Percentiles rank a stretch among this genome's conserved stretches.
phyloP scores from a whole-genome alignment of 2,329 filamentous ascomycete genomes.

The Hypomyces perniciosus region DNA sequence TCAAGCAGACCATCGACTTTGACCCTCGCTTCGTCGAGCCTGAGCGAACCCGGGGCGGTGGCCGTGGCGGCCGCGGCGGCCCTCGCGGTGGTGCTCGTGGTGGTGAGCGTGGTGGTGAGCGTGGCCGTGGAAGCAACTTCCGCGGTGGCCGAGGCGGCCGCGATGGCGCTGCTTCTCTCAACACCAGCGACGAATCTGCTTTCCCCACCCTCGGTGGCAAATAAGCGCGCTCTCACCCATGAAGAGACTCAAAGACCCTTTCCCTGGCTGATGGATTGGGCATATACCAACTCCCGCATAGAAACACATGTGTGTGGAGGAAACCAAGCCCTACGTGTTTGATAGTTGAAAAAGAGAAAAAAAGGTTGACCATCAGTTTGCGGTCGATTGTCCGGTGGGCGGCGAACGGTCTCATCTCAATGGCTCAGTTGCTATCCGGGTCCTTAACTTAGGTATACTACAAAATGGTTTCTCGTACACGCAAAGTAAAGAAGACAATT shows the following conservation, averaged over 20 bases:
- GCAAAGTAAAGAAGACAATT: conserved; percentile 14
- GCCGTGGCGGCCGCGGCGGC: conserved; percentile 49
- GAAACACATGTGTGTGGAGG: conserved; percentile 10
- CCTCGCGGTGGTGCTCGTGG: conserved; percentile 40
- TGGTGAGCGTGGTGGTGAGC: conserved; percentile 43
- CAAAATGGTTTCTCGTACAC: conserved; percentile 24
- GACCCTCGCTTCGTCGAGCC: conserved; percentile 77
- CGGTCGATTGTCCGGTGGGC: conserved; percentile 18
- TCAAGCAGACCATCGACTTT: conserved; percentile 84
- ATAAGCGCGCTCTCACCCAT: conserved; percentile 28
- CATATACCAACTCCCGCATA: conserved; percentile 4
- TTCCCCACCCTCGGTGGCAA: conserved; percentile 57
- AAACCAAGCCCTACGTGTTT: conserved; percentile 23
- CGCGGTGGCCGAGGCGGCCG: conserved; percentile 38
- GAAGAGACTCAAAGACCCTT: conserved; percentile 9
- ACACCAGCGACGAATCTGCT: conserved; percentile 51
- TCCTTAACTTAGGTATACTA: conserved; percentile 22
- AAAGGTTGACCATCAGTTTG: conserved; percentile 23
- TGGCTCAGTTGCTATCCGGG: conserved; percentile 22
- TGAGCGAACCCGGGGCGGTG: conserved; percentile 49
- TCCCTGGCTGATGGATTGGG: conserved; percentile 11
- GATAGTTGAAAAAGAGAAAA: conserved; percentile 23
- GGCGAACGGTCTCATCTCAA: conserved; percentile 17
- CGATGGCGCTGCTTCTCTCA: conserved; percentile 37
- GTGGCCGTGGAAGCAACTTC: conserved; percentile 38